These are phyloP conservation scores for Wickerhamomyces sp. DNA, from an alignment of 1,139 yeast species.

Conservation along the genomic window DNA sequence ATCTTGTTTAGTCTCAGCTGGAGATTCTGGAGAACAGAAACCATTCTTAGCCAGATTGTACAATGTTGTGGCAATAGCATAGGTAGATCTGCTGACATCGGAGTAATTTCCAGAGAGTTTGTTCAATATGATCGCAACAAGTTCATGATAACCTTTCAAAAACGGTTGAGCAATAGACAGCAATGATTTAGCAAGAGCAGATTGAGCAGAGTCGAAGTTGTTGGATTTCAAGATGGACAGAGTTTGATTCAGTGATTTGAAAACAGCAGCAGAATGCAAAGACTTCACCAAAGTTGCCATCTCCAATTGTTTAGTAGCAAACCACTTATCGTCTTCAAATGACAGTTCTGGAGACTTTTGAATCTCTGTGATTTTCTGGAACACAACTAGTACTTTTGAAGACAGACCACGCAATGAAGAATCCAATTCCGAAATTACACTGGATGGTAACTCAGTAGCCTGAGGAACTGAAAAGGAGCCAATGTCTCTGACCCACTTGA, in stretches of 20 bases:
- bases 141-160: slow-evolving; percentile 46
- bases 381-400: slow-evolving; percentile 58
- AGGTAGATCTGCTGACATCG: slow-evolving; percentile 57
- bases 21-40: slow-evolving; percentile 87
- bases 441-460: neutral
- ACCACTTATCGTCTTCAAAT: slow-evolving; percentile 65
- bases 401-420: slow-evolving; percentile 43
- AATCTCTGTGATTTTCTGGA: slow-evolving; percentile 50
- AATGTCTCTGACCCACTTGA: slow-evolving; percentile 32
- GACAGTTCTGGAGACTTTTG: slow-evolving; percentile 30
- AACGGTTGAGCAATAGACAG: slow-evolving; percentile 54
- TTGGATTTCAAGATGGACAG: slow-evolving; percentile 27
- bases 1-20: slow-evolving; percentile 59
- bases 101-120: slow-evolving; percentile 43
- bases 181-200: slow-evolving; percentile 36
- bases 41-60: slow-evolving; percentile 73
- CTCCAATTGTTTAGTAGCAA: slow-evolving; percentile 43
- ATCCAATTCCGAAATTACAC: slow-evolving; percentile 39
- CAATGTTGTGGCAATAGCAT: slow-evolving; percentile 50
- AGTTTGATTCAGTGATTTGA: slow-evolving; percentile 28
- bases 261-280: slow-evolving; percentile 29
- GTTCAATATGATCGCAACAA: slow-evolving; percentile 36
- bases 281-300: slow-evolving; percentile 34
- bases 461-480: slow-evolving; percentile 2
- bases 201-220: slow-evolving; percentile 32